Evolutionary conservation across 441 rosid genomes (phyloP).

Genomic region (Eutrema salsugineum): DNA sequence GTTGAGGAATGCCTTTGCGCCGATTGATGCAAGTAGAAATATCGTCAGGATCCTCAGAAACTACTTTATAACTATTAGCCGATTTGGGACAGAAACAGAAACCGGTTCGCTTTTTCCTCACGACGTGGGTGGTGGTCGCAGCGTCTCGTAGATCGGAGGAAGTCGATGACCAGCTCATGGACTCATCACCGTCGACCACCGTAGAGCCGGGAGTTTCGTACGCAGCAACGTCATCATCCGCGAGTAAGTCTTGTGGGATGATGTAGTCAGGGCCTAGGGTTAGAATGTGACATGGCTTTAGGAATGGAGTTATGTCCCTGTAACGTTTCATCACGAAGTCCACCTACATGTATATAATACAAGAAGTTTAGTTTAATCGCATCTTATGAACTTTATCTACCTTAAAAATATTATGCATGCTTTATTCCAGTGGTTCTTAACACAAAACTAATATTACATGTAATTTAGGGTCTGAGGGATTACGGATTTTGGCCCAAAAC

Average conservation of each 20-base stretch:
- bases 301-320: constrained; percentile 60
- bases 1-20: constrained; percentile 89
- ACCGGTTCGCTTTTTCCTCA: constrained; percentile 85
- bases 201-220: constrained; percentile 60
- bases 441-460: too few relatives aligned
- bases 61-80: constrained; percentile 43
- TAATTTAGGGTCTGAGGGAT: too few relatives aligned
- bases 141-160: constrained; percentile 48
- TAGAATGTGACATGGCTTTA: constrained; percentile 63
- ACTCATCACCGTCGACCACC: constrained; percentile 65
- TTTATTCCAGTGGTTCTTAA: too few relatives aligned
- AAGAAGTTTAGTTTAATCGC: background rate
- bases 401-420: background rate
- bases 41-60: constrained; percentile 46
- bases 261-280: constrained; percentile 84
- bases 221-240: constrained; percentile 53
- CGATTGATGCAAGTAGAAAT: constrained; percentile 72
- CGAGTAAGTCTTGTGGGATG: constrained; percentile 61
- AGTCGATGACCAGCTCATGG: constrained; percentile 73
- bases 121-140: constrained; percentile 34
- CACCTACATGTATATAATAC: constrained; percentile 45
- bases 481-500: too few relatives aligned
- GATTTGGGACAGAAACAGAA: constrained; percentile 58
- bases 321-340: constrained; percentile 81
- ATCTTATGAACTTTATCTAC: background rate